phyloP scores from a whole-genome alignment of 768 basidiomycete species.

The Auriscalpium orientale region DNA sequence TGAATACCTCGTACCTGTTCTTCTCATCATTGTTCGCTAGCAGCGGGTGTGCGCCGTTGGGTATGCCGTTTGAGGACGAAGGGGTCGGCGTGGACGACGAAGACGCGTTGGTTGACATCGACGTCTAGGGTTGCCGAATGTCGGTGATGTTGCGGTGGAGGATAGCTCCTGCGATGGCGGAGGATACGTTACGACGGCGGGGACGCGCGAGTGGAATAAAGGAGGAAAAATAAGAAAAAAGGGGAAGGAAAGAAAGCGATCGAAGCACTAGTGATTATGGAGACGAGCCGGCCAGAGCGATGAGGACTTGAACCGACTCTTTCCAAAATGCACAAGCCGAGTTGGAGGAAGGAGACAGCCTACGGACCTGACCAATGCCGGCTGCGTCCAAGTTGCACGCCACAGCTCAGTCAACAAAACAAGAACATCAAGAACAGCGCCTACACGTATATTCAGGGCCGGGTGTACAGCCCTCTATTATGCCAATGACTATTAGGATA shows the following conservation, averaged over 20 bases:
- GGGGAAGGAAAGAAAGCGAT: slow-evolving; percentile 3
- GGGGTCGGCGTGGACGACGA: slow-evolving; percentile 41
- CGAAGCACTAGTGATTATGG: not conserved
- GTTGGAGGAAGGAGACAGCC: not conserved
- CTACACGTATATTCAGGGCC: too few relatives aligned
- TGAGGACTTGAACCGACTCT: not conserved
- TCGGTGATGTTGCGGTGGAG: slow-evolving; percentile 7
- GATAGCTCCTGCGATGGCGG: slow-evolving; percentile 1
- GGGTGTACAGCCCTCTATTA: too few relatives aligned
- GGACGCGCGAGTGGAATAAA: not conserved
- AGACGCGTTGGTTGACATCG: slow-evolving; percentile 25
- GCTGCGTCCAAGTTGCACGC: too few relatives aligned
- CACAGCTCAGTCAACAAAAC: too few relatives aligned
- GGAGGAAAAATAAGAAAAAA: slow-evolving; percentile 2
- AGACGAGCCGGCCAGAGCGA: not conserved
- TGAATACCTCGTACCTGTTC: slow-evolving; percentile 46
- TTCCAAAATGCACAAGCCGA: not conserved
- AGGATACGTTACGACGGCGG: slow-evolving; percentile 1
- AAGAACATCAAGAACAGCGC: too few relatives aligned
- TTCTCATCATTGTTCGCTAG: slow-evolving; percentile 65
- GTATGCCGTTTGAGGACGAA: slow-evolving; percentile 31
- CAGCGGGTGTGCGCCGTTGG: slow-evolving; percentile 46
- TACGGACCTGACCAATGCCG: too few relatives aligned
- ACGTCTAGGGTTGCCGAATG: slow-evolving; percentile 9
- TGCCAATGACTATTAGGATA: too few relatives aligned